Base-by-base conservation (phyloP, 352 stramenopile species). In the Globisporangium middletonii region DNA sequence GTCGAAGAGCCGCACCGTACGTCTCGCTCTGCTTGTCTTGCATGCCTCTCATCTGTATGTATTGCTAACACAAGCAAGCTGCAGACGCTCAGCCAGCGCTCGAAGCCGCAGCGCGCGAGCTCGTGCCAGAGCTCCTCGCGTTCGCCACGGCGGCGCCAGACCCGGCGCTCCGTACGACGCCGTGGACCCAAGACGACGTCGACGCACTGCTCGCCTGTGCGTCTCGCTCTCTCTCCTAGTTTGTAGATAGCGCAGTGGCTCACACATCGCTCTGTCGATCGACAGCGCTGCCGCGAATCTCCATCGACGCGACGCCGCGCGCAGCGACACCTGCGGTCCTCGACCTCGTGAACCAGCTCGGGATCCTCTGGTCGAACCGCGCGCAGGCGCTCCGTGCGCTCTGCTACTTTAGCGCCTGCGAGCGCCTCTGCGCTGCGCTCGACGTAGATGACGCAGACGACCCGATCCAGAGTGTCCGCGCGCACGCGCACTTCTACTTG, bases 301-400 rank as follows among this genome's bases (percentile, higher is more conserved):
- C 23, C 23, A 23, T 23, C 23, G 23, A 23, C 23, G 23, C 23
- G 23, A 23, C 23, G 23, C 23, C 23, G 23, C 23, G 23, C 23
- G 23, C 23, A 23, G 23, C 23, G 23, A 23, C 23, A 23, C 23
- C 23, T 23, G 23, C 23, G 23, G 23, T 23, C 23, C 23, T 23
- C 23, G 23, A 69, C 38, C 60, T 89, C 47, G 65, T 89, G 41
- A 88, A 77, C 44, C 79, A 91, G 43, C 55, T 83, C 13, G 81
- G 81, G 6, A 79, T 91, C 28, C 57, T 91, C 9, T 91, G 77
- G 79, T 84, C 71, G 30, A 86, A 88, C 35, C 73, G 81, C 1
- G 66, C 75, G 38, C 55, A 68, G 13, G 64, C 68, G 1, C 35
- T 71, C 37, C 69, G 75, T 33, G 79, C 81, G 26, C 62, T 88